A percentile compares a stretch with the other conserved stretches of the same genome.
Conservation (phyloP, 352 stramenopile genomes). For the Globisporangium perplexum region DNA sequence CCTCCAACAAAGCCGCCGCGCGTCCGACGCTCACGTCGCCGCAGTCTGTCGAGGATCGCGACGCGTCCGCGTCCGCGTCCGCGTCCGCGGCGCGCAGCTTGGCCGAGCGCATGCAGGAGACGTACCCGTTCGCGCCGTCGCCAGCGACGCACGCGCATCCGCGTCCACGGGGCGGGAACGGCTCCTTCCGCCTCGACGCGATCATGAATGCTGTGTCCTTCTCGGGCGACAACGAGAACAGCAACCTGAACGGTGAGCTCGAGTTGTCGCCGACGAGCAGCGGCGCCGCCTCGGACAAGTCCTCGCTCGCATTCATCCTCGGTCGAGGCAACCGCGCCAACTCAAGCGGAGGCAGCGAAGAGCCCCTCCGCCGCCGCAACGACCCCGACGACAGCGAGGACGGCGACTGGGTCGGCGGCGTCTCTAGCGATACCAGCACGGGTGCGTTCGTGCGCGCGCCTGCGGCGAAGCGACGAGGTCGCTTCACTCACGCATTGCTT, state of each 20-base stretch:
- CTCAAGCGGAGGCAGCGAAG: constrained; percentile 1
- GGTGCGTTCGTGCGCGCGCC: constrained; percentile 4
- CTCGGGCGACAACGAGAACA: constrained; percentile 6
- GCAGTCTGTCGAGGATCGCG: constrained; percentile 2
- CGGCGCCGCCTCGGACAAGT: constrained; percentile 15
- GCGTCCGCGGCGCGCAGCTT: constrained; percentile 4
- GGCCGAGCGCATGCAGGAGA: constrained; percentile 10
- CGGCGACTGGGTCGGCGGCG: constrained; percentile 9
- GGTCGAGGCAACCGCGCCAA: constrained; percentile 5
- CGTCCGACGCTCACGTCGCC: background rate
- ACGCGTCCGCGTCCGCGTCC: constrained; percentile 1
- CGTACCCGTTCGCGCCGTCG: constrained; percentile 12
- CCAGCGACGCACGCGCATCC: constrained; percentile 1
- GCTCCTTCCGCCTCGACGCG: constrained; percentile 7
- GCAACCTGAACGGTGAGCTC: constrained; percentile 3
- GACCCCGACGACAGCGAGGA: constrained; percentile 11
- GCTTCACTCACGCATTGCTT: background rate
- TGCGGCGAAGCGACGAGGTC: background rate
- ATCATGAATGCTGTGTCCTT: constrained; percentile 11
- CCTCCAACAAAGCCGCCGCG: constrained; percentile 4
- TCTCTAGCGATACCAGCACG: constrained; percentile 25
- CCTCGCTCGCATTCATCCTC: constrained; percentile 27
- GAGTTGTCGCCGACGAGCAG: constrained; percentile 1
- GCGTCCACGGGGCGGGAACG: background rate
- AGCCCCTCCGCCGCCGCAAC: background rate